These are phyloP conservation scores for Daedalea quercina DNA, from an alignment of 768 basidiomycete species.

Conservation along the genomic window DNA sequence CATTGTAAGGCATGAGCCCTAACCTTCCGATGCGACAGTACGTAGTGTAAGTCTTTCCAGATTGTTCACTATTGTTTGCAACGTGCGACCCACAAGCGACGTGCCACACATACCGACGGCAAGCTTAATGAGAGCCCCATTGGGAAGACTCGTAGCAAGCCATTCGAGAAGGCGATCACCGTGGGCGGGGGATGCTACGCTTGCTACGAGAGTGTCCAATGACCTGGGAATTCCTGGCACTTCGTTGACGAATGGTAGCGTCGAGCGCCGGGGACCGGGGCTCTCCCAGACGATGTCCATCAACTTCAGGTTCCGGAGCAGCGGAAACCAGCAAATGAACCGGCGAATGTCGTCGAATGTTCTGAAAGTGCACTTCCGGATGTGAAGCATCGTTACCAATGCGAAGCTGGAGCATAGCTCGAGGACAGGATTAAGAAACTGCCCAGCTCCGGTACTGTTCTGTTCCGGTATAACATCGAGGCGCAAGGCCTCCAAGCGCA, in stretches of 20 bases:
- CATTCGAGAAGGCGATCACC: no score
- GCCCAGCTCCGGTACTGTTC: not conserved
- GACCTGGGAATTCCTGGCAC: not conserved
- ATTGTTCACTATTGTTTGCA: no score
- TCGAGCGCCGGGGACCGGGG: not conserved
- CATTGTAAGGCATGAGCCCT: not conserved
- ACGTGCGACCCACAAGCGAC: no score
- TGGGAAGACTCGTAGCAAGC: no score
- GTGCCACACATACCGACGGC: no score
- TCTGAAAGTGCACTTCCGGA: not conserved
- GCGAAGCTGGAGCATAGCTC: not conserved
- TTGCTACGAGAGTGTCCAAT: not conserved
- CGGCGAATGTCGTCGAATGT: not conserved
- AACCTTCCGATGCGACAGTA: not conserved
- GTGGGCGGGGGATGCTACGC: not conserved
- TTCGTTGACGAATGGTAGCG: not conserved
- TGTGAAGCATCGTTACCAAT: not conserved
- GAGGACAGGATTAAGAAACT: not conserved
- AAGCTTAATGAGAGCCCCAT: no score
- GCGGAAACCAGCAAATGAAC: not conserved
- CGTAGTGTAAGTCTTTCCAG: no score
- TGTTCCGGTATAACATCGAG: not conserved
- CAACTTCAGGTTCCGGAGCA: not conserved
- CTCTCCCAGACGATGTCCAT: not conserved
- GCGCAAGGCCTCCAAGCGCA: not conserved